Base-by-base conservation (phyloP, 768 basidiomycete species). In the Naganishia kalamii region DNA sequence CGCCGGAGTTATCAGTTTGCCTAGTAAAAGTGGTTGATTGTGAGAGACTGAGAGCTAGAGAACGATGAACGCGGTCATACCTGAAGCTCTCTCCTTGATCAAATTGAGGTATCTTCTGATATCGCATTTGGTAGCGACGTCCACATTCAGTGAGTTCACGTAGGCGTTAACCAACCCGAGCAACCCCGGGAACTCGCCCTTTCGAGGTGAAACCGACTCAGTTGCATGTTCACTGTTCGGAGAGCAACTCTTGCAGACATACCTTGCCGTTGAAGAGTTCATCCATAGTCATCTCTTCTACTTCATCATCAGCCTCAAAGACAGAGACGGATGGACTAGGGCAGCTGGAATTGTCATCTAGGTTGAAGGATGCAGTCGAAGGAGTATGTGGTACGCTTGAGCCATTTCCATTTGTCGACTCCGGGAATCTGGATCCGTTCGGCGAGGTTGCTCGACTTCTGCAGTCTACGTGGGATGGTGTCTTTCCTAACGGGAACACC, bases 181-280 rank as follows among this genome's bases (percentile, higher is more conserved):
- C 21, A 97, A 80, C 11, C 92, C 92, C 1, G 88, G 88, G 80
- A 89, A 92, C 32, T 78, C 73, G 35, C 84, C 84, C 86, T 90
- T 65, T 11, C 11, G 40, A n/a, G 15, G 12, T 8, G 21, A 33
- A 46, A 27, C 13, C 13, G 4, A n/a, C 17, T 33, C 19, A 46
- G 27, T 37, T 33, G 8, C 33, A 32, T 12, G n/a, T 13, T n/a
- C 15, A 27, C n/a, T n/a, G 15, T n/a, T 23, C 33, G 17, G 5
- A 3, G 27, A 47, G 17, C 25, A 6, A 25, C 15, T 10, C 44
- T 11, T 25, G 23, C 1, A 30, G 27, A 27, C 80, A 57, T 66
- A 87, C 88, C 84, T 89, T 89, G n/a, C 96, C 96, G 70, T 88
- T 90, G 78, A 99, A 87, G 57, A 98, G 89, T 79, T 97, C 91